Percentiles rank a stretch among this genome's conserved stretches.
phyloP scores from a whole-genome alignment of 768 basidiomycete genomes.

The Hygrophoropsis aurantiaca region DNA sequence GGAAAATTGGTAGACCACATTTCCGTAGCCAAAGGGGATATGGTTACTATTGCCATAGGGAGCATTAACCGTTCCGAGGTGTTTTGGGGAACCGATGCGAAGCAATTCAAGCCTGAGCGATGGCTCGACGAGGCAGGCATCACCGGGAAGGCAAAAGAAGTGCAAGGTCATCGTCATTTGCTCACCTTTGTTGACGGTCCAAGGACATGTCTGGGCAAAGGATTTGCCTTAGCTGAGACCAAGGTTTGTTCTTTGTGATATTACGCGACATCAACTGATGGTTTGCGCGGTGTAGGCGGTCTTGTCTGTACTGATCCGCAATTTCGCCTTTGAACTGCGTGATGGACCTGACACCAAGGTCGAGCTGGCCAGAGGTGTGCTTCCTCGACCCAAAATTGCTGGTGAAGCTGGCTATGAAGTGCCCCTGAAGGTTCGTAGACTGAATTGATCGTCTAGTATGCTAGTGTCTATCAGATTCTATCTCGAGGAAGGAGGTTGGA shows the following conservation, averaged over 20 bases:
- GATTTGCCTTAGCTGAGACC: slow-evolving; percentile 41
- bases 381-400: slow-evolving; percentile 19
- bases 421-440: slow-evolving; percentile 18
- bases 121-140: slow-evolving; percentile 37
- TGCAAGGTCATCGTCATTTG: slow-evolving; percentile 39
- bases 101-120: slow-evolving; percentile 41
- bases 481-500: too few relatives aligned
- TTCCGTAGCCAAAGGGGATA: slow-evolving; percentile 38
- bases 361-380: slow-evolving; percentile 18
- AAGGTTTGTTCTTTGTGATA: slow-evolving; percentile 30
- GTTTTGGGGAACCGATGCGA: slow-evolving; percentile 47
- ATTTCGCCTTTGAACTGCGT: slow-evolving; percentile 39
- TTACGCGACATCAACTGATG: not conserved
- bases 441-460: slow-evolving; percentile 9
- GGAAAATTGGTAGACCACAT: slow-evolving; percentile 31
- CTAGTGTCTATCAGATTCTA: too few relatives aligned
- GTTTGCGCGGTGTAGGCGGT: slow-evolving; percentile 30
- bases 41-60: slow-evolving; percentile 37
- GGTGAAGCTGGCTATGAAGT: slow-evolving; percentile 17
- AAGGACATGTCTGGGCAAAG: slow-evolving; percentile 43
- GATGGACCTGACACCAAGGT: slow-evolving; percentile 34
- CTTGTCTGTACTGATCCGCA: slow-evolving; percentile 37
- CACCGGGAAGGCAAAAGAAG: slow-evolving; percentile 27
- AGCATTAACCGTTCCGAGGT: slow-evolving; percentile 38
- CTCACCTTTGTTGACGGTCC: slow-evolving; percentile 47